Percentiles rank a stretch among this genome's conserved stretches.
phyloP scores from a whole-genome alignment of 805 yeast species.

The Scheffersomyces amazonensis region DNA sequence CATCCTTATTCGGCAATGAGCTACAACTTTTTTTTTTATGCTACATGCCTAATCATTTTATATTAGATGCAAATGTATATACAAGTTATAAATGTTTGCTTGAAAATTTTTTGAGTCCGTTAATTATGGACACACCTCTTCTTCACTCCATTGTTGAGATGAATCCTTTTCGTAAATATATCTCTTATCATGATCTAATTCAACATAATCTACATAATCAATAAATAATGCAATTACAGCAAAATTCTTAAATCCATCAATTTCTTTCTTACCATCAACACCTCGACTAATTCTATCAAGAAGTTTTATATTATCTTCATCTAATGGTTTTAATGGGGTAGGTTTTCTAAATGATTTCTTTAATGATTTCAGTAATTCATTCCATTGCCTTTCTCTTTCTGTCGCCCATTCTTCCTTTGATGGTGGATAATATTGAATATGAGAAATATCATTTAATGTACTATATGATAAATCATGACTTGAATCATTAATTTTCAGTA shows the following conservation, averaged over 20 bases:
- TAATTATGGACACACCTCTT: constrained; percentile 72
- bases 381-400: constrained; percentile 68
- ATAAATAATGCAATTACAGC: constrained; percentile 67
- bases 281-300: constrained; percentile 76
- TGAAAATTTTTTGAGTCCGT: no score
- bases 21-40: no score
- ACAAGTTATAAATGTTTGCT: no score
- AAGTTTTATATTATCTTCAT: constrained; percentile 49
- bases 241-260: constrained; percentile 62
- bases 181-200: constrained; percentile 56
- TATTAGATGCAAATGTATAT: no score
- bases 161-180: constrained; percentile 51
- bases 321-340: constrained; percentile 60
- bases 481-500: not conserved
- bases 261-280: constrained; percentile 74
- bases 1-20: no score
- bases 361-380: constrained; percentile 50
- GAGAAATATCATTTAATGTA: constrained; percentile 2
- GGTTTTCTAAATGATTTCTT: constrained; percentile 73
- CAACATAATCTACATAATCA: constrained; percentile 68
- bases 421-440: constrained; percentile 38
- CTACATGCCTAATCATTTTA: no score
- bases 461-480: constrained; percentile 9
- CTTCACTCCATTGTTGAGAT: constrained; percentile 68
- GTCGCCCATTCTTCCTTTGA: constrained; percentile 61